Percentiles rank a stretch among this genome's conserved stretches.
Conservation (phyloP, 1,139 yeast species). For the Candida pseudoviswanathii region DNA sequence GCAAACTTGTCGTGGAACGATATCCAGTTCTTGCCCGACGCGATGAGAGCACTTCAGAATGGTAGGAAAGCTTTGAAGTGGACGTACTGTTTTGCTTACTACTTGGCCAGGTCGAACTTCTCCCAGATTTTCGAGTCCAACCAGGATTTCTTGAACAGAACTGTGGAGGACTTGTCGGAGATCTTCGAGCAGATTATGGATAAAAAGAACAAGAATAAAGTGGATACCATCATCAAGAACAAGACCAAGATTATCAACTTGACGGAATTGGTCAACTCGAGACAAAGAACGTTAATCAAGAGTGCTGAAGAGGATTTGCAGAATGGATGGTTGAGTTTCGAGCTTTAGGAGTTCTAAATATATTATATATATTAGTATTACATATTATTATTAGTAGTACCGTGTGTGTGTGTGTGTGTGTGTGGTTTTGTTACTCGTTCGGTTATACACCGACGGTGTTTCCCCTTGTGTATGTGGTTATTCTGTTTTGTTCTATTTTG, state of each 20-base stretch:
- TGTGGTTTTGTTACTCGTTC: too few relatives aligned
- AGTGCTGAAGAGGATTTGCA: slow-evolving; percentile 48
- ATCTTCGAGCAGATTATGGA: slow-evolving; percentile 61
- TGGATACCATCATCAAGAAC: slow-evolving; percentile 43
- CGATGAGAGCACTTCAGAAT: slow-evolving; percentile 61
- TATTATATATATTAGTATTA: not conserved
- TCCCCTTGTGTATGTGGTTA: not conserved
- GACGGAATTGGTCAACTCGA: slow-evolving; percentile 45
- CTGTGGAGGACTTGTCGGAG: slow-evolving; percentile 80
- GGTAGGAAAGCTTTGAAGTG: slow-evolving; percentile 84
- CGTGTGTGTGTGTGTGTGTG: not conserved
- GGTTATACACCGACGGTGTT: too few relatives aligned
- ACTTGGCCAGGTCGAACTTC: slow-evolving; percentile 52
- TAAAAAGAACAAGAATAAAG: slow-evolving; percentile 37
- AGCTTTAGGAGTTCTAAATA: slow-evolving; percentile 2
- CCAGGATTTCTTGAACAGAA: slow-evolving; percentile 68
- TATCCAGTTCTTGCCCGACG: slow-evolving; percentile 78
- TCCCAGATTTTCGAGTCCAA: slow-evolving; percentile 71
- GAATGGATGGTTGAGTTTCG: slow-evolving; percentile 26
- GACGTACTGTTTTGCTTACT: slow-evolving; percentile 86
- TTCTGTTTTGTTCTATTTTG: not conserved
- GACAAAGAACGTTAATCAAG: slow-evolving; percentile 53
- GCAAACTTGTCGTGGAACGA: slow-evolving; percentile 79
- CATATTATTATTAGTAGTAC: not conserved
- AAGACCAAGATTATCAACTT: slow-evolving; percentile 54